Evolutionary conservation across 805 yeast genomes (phyloP).

Genomic region (Jamesozyma spencerorum): DNA sequence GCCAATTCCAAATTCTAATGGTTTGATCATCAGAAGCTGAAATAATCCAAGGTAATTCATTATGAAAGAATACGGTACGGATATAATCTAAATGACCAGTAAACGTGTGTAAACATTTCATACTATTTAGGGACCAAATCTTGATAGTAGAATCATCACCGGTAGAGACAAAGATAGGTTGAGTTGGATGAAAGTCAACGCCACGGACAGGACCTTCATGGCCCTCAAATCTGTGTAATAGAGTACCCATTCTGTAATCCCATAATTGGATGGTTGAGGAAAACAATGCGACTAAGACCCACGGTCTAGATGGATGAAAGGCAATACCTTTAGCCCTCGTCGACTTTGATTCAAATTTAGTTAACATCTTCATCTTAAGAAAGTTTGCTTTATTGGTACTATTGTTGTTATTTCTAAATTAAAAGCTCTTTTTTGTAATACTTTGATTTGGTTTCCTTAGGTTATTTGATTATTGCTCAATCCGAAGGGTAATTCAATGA

Average conservation of each 20-base stretch:
- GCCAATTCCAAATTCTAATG: slow-evolving; percentile 99
- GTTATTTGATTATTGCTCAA: too few relatives aligned
- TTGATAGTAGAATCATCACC: slow-evolving; percentile 94
- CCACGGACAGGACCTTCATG: slow-evolving; percentile 98
- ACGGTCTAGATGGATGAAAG: slow-evolving; percentile 86
- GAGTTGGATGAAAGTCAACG: slow-evolving; percentile 94
- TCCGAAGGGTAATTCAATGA: too few relatives aligned
- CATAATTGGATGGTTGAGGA: slow-evolving; percentile 98
- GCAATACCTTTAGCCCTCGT: slow-evolving; percentile 97
- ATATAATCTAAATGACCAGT: slow-evolving; percentile 93
- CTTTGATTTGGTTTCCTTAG: too few relatives aligned
- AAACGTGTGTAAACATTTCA: slow-evolving; percentile 85
- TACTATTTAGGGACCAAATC: slow-evolving; percentile 90
- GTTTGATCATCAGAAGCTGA: slow-evolving; percentile 97
- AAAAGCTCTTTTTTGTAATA: too few relatives aligned
- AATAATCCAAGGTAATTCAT: slow-evolving; percentile 93
- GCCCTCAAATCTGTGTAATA: slow-evolving; percentile 92
- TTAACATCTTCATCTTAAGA: slow-evolving; percentile 70
- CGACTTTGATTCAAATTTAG: slow-evolving; percentile 92
- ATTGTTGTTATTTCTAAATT: too few relatives aligned
- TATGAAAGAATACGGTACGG: slow-evolving; percentile 89
- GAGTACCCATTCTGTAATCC: slow-evolving; percentile 99
- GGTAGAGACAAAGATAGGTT: slow-evolving; percentile 92
- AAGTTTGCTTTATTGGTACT: too few relatives aligned
- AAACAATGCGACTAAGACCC: slow-evolving; percentile 91